These are phyloP conservation scores for Porphyrellus cyaneotinctus DNA, from an alignment of 768 basidiomycete species.

Conservation along the genomic window DNA sequence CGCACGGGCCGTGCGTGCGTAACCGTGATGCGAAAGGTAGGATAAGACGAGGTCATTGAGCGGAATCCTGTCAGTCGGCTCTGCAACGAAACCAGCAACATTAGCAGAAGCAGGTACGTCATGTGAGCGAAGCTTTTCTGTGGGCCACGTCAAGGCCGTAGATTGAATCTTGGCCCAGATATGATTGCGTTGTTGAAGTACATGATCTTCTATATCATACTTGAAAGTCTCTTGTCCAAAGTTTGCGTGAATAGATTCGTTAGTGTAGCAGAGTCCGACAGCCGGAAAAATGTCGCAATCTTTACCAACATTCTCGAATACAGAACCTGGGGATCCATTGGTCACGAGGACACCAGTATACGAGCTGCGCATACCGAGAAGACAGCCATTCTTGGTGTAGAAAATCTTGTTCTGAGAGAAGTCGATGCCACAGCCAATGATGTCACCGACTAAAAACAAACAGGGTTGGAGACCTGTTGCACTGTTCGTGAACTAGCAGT, in stretches of 20 bases:
- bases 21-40: slow-evolving; percentile 84
- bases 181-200: slow-evolving; percentile 61
- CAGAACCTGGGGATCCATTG: slow-evolving; percentile 43
- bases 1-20: slow-evolving; percentile 63
- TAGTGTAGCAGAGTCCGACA: slow-evolving; percentile 79
- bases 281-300: slow-evolving; percentile 73
- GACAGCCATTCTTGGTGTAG: slow-evolving; percentile 83
- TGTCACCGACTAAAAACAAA: slow-evolving; percentile 62
- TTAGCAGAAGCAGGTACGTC: slow-evolving; percentile 2
- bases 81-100: slow-evolving; percentile 22
- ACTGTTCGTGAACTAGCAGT: not conserved
- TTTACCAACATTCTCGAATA: slow-evolving; percentile 70
- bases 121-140: slow-evolving; percentile 13
- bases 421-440: slow-evolving; percentile 91
- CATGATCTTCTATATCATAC: slow-evolving; percentile 87
- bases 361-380: slow-evolving; percentile 47
- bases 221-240: slow-evolving; percentile 84
- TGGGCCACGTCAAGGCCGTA: slow-evolving; percentile 50
- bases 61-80: slow-evolving; percentile 52
- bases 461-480: not conserved
- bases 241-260: slow-evolving; percentile 79
- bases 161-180: slow-evolving; percentile 67
- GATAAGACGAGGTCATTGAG: slow-evolving; percentile 72
- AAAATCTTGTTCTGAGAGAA: slow-evolving; percentile 78
- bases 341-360: slow-evolving; percentile 7